phyloP scores from a whole-genome alignment of 148 eudicot genomes.

The Euryodendron excelsum region DNA sequence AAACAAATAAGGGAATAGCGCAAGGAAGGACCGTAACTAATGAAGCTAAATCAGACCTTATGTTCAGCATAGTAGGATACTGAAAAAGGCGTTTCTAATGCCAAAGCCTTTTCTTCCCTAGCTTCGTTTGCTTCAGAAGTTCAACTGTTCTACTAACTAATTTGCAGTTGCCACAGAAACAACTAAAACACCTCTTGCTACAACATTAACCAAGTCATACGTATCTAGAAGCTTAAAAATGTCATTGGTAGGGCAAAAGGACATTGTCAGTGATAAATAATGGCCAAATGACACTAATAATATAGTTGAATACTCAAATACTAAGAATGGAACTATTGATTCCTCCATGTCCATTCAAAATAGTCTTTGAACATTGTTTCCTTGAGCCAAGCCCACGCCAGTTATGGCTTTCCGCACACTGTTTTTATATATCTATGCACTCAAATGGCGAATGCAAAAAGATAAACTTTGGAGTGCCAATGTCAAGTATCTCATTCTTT shows the following conservation, averaged over 20 bases:
- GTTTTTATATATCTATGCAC: not conserved
- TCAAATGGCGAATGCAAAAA: not conserved
- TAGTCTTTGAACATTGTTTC: not conserved
- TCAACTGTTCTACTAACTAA: not conserved
- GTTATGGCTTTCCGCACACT: not conserved
- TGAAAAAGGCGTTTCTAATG: not conserved
- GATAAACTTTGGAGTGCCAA: not conserved
- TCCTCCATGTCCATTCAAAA: not conserved
- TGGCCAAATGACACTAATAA: not conserved
- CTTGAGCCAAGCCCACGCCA: not conserved
- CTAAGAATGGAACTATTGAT: not conserved
- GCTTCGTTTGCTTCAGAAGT: not conserved
- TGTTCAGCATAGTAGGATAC: not conserved
- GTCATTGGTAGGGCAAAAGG: not conserved
- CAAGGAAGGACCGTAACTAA: not conserved
- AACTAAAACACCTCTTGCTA: not conserved
- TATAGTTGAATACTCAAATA: not conserved
- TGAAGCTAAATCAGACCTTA: not conserved
- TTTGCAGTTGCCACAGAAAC: not conserved
- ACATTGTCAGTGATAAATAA: not conserved
- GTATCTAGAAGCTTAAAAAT: not conserved
- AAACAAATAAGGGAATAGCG: not conserved
- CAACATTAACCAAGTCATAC: not conserved
- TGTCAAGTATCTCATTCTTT: not conserved
- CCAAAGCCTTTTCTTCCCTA: not conserved